A percentile compares a stretch with the other conserved stretches of the same genome.
These are phyloP conservation scores for Cercospora canescens DNA, from an alignment of 2,329 filamentous ascomycete species.

Conservation along the genomic window DNA sequence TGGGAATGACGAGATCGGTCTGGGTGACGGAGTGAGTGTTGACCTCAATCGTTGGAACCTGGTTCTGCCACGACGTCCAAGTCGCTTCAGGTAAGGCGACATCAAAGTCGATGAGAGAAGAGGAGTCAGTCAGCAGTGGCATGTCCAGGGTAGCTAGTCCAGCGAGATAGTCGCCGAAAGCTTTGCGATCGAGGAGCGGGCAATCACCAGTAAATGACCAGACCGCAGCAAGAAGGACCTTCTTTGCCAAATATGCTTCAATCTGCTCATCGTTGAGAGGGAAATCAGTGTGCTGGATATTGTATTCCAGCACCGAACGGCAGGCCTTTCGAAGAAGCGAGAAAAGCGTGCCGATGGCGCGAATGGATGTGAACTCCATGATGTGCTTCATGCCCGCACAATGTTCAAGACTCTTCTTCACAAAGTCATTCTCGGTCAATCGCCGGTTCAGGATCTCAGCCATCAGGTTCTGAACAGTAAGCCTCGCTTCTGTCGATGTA, in stretches of 20 bases:
- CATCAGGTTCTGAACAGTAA: conserved; percentile 77
- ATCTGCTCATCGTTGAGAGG: conserved; percentile 86
- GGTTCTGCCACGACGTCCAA: conserved; percentile 91
- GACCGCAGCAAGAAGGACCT: conserved; percentile 84
- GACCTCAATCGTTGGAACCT: conserved; percentile 92
- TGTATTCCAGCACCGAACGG: conserved; percentile 92
- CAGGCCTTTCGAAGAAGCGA: conserved; percentile 93
- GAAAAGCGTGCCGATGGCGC: conserved; percentile 89
- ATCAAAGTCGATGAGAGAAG: conserved; percentile 94
- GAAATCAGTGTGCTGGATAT: conserved; percentile 90
- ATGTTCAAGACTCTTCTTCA: conserved; percentile 72
- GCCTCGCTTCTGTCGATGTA: conserved; percentile 51
- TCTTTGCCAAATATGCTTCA: conserved; percentile 88
- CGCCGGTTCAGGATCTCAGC: conserved; percentile 77
- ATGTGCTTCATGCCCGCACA: conserved; percentile 86
- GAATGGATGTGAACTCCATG: conserved; percentile 94
- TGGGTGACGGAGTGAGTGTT: conserved; percentile 98
- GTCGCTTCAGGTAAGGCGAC: conserved; percentile 82
- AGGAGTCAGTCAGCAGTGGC: conserved; percentile 70
- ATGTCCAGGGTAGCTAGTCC: conserved; percentile 83
- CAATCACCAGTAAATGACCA: conserved; percentile 98
- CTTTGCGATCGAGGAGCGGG: conserved; percentile 80
- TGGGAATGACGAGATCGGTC: conserved; percentile 98
- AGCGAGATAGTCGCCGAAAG: conserved; percentile 82
- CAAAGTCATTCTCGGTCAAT: conserved; percentile 76